These are phyloP conservation scores for Kuraishia ogatae DNA, from an alignment of 805 yeast genomes.

Conservation along the genomic window DNA sequence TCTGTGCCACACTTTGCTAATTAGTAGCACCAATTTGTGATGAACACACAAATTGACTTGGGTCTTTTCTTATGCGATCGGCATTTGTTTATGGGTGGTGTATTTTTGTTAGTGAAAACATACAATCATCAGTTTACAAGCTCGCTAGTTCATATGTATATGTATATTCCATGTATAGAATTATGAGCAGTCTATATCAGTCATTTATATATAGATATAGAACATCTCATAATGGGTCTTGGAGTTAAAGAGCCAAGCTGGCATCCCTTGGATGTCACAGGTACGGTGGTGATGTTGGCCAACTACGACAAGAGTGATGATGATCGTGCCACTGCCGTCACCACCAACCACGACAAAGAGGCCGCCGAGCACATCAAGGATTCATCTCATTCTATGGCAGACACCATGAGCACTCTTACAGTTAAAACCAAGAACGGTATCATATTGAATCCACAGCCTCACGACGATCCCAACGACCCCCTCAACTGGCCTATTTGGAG, in stretches of 20 bases:
- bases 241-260: slow-evolving; percentile 33
- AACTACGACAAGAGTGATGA: slow-evolving; percentile 2
- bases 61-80: too few species aligned
- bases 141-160: too few species aligned
- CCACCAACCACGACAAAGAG: neutral
- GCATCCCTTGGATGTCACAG: slow-evolving; percentile 31
- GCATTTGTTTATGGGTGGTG: too few species aligned
- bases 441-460: slow-evolving; percentile 53
- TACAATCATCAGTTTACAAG: too few species aligned
- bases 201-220: neutral
- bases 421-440: slow-evolving; percentile 40
- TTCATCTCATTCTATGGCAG: neutral
- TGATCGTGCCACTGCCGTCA: neutral
- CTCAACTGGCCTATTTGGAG: slow-evolving; percentile 58
- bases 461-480: slow-evolving; percentile 55
- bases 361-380: neutral
- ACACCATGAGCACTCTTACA: slow-evolving; percentile 5
- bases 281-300: slow-evolving; percentile 39
- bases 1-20: too few species aligned
- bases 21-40: too few species aligned
- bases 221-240: slow-evolving; percentile 13
- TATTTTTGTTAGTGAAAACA: too few species aligned
- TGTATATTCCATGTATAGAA: neutral
- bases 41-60: too few species aligned
- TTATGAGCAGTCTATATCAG: neutral